These are phyloP conservation scores for Xylariaceae sp. DNA, from an alignment of 2,329 filamentous ascomycete species.

Conservation along the genomic window DNA sequence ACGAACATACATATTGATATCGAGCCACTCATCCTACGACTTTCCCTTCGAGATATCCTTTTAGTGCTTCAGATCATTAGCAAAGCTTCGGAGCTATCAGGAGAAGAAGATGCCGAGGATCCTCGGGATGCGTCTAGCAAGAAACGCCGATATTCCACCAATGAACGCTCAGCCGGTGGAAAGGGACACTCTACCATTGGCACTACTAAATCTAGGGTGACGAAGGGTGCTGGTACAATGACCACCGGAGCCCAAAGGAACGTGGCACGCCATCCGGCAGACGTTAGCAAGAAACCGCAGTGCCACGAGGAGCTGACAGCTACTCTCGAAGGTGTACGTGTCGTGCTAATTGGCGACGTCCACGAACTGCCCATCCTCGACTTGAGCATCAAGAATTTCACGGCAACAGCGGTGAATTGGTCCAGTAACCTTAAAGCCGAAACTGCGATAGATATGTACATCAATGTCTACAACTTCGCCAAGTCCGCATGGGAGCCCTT, in stretches of 20 bases:
- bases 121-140: constrained; percentile 45
- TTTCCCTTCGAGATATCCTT: constrained; percentile 91
- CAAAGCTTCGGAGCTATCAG: constrained; percentile 83
- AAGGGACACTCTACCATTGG: constrained; percentile 51
- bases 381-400: constrained; percentile 87
- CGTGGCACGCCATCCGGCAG: constrained; percentile 31
- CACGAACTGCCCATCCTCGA: constrained; percentile 96
- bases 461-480: constrained; percentile 98
- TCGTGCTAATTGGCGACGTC: constrained; percentile 90
- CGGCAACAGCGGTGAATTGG: constrained; percentile 83
- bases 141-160: constrained; percentile 47
- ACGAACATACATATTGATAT: constrained; percentile 83
- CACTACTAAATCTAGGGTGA: constrained; percentile 37
- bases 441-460: constrained; percentile 85
- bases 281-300: constrained; percentile 31
- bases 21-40: constrained; percentile 82
- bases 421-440: constrained; percentile 82
- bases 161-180: constrained; percentile 52
- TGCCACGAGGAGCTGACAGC: constrained; percentile 75
- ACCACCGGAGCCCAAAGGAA: constrained; percentile 29
- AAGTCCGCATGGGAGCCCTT: constrained; percentile 98
- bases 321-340: constrained; percentile 78
- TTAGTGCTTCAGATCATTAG: constrained; percentile 89
- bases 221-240: constrained; percentile 36
- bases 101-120: constrained; percentile 49